These are phyloP conservation scores for Hypoxylon sp. DNA, from an alignment of 2,329 filamentous ascomycete species.

Conservation along the genomic window DNA sequence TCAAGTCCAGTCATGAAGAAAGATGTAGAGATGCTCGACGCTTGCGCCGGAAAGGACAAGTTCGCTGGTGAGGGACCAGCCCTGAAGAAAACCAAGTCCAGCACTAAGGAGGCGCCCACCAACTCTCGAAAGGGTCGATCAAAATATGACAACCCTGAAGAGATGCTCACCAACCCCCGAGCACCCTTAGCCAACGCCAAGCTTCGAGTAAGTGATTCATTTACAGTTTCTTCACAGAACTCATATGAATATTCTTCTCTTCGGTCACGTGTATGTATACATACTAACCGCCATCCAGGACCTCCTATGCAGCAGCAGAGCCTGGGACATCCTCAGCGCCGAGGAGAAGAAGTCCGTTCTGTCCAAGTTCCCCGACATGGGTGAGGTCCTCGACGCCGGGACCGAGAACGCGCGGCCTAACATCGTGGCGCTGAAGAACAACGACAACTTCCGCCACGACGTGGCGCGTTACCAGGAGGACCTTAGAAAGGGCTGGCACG, in stretches of 20 bases:
- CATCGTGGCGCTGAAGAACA: slow-evolving; percentile 61
- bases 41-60: slow-evolving; percentile 37
- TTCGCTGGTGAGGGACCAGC: slow-evolving; percentile 35
- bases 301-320: slow-evolving; percentile 56
- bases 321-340: slow-evolving; percentile 57
- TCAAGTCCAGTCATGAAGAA: slow-evolving; percentile 37
- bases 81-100: slow-evolving; percentile 48
- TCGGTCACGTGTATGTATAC: neutral
- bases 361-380: slow-evolving; percentile 56
- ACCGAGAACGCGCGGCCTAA: slow-evolving; percentile 59
- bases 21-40: slow-evolving; percentile 27
- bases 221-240: neutral
- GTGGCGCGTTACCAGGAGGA: slow-evolving; percentile 63
- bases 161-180: slow-evolving; percentile 56
- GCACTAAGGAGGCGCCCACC: slow-evolving; percentile 49
- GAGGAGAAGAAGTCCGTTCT: slow-evolving; percentile 57
- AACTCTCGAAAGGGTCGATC: slow-evolving; percentile 49
- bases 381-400: slow-evolving; percentile 57
- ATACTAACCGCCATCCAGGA: slow-evolving; percentile 48
- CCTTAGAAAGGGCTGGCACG: slow-evolving; percentile 64
- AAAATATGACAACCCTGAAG: slow-evolving; percentile 51
- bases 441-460: slow-evolving; percentile 65
- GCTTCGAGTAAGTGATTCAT: slow-evolving; percentile 53
- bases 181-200: slow-evolving; percentile 57
- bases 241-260: neutral